Base-by-base conservation (phyloP, 352 stramenopile species). In the Globisporangium nunn region DNA sequence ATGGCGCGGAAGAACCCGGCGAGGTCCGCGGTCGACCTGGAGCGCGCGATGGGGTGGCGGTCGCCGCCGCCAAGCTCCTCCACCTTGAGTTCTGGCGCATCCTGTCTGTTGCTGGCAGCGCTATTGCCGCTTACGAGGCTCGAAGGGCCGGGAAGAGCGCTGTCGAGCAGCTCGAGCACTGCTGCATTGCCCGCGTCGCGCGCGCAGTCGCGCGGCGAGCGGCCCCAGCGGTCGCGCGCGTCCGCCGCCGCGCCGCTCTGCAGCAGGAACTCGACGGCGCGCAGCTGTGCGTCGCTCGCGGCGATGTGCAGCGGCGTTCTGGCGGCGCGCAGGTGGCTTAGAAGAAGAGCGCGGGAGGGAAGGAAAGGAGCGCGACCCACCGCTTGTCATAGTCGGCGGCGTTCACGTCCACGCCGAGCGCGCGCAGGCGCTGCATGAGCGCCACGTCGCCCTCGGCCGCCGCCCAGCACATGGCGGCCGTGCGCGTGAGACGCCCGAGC, bases 291-390 rank as follows among this genome's bases (percentile, higher is more conserved):
- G 54, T 91, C 78, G 56, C 80, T 89, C 31, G 82, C 78, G 11
- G 82, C 82, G 50, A 90, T 85, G 65, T 92, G 82, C 14, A 92
- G 63, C 39, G 82, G 79, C 45, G 82, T 92, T 11, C 82, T 92
- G 40, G 2, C n/a, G 41, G 4, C 14, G 14, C 4, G 40, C 1
- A n/a, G 6, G 41, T 0, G 5, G 17, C 15, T 10, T 23, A 23
- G 23, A 23, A 23, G 23, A 23, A 23, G 23, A 23, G 23, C 23
- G 23, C 23, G 23, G 23, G 23, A 47, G 41, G 2, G 15, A 30
- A 37, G 10, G 53, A 40, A 40, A 40, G 5, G 35, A 40, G 35
- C 7, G 4, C 11, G 35, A 17, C 23, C 29, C 15, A 92, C 82
- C 82, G 72, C 51, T 81, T 84, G 63, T 92, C 78, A 54, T 89